Base-by-base conservation (phyloP, 2,329 filamentous ascomycete species). In the Ceratocystis variospora region DNA sequence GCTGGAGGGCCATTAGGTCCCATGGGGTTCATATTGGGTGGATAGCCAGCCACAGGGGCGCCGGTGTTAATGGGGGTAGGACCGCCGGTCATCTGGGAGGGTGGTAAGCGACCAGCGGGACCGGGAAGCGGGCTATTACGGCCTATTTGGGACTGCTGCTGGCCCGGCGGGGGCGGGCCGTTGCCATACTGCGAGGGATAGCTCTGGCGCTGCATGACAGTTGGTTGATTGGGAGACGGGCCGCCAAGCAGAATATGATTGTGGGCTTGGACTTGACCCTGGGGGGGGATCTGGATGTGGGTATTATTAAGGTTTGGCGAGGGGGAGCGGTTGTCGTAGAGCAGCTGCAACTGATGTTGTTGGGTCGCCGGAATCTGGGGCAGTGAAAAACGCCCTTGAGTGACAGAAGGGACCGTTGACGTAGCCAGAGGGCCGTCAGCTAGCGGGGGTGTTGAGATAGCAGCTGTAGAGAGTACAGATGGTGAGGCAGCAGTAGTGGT, bases 1-100 rank as follows among this genome's bases (percentile, higher is more conserved):
- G 53, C 79, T 78, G 69, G 75, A 77, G 66, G 74, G 70, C 53
- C 65, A 73, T 79, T 71, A 73, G 77, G 71, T 61, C 74, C 74
- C 74, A 77, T 74, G 65, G 70, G 70, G 67, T 72, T 72, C 76
- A 81, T 81, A 69, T 79, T 78, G 33, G 83, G 83, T 72, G 83
- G 83, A 73, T 86, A 87, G 68, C 83, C 83, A 65, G 78, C 73
- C 68, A 81, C 74, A 68, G 82, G 82, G 69, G 82, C 80, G 70
- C 80, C 81, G 67, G 84, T 87, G 76, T 86, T 86, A 76, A 87
- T 87, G 71, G 84, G 84, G 70, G 84, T 83, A 71, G 84, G 84
- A 19, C 84, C 84, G 71, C 83, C 83, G 70, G 81, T 77, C 80
- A 84, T 83, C 74, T 84, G 82, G 66, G 78, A 79, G 17, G 82